Evolutionary conservation across 495 filamentous ascomycete species (phyloP).

Genomic region (Hyaloscypha bicolor): DNA sequence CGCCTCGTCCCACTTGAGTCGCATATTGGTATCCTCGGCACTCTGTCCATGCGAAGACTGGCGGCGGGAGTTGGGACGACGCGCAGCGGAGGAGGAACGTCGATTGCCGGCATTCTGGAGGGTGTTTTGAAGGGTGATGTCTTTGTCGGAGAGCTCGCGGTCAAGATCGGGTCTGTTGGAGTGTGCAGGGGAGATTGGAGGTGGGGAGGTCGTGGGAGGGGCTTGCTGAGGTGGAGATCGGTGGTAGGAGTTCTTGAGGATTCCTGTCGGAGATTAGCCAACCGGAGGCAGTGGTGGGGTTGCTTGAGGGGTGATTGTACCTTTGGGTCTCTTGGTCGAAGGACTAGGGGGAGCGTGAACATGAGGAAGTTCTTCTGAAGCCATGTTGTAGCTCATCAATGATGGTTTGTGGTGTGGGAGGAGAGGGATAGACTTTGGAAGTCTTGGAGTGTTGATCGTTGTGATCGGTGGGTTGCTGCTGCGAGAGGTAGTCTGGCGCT

Average conservation of each 20-base stretch:
- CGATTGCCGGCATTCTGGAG: constrained; percentile 91
- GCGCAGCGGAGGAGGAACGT: constrained; percentile 71
- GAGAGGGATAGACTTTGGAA: not conserved
- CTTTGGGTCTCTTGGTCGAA: constrained; percentile 71
- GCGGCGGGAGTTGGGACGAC: constrained; percentile 64
- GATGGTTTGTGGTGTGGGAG: constrained; percentile 3
- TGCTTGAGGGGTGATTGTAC: constrained; percentile 44
- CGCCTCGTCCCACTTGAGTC: constrained; percentile 97
- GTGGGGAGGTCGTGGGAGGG: constrained; percentile 36
- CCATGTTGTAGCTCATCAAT: constrained; percentile 24
- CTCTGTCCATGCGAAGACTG: constrained; percentile 58
- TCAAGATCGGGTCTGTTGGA: constrained; percentile 30
- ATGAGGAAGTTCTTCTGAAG: constrained; percentile 22
- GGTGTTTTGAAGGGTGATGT: constrained; percentile 90
- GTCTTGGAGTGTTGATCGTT: not conserved
- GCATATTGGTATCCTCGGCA: constrained; percentile 61
- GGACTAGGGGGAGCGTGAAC: constrained; percentile 45
- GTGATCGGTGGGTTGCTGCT: constrained; percentile 3
- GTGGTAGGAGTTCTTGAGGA: constrained; percentile 87
- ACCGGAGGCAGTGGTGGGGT: not conserved
- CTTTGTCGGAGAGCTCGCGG: constrained; percentile 67
- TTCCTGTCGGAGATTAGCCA: constrained; percentile 52
- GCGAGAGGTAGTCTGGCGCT: not conserved
- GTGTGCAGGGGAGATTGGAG: constrained; percentile 46
- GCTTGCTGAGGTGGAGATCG: constrained; percentile 54